Evolutionary conservation across 2,329 filamentous ascomycete species (phyloP), one percentile per base, ranked within the genome.

Genomic region (Pestalotiopsis sp.): DNA sequence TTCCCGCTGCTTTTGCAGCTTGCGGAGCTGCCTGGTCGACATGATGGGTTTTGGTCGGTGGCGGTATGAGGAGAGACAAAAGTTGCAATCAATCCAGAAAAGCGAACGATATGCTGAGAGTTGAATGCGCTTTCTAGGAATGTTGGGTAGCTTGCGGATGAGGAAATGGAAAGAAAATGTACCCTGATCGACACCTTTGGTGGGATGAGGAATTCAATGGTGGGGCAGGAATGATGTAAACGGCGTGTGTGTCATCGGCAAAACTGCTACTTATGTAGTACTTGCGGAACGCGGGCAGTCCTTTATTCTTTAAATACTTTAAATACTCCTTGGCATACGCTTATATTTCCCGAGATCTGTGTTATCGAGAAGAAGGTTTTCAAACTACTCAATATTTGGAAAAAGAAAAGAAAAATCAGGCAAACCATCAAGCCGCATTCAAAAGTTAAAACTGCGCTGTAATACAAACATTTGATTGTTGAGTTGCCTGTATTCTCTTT

Each of bases 1-100:
- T 69, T 85, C 82, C 45, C 84, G 83, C 66, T 89, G 85, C 61
- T 86, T 85, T 57, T 88, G 76, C 11, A 79, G 73, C 69, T 77
- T 78, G 66, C 77, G 75, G 57, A 79, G 58, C 62, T 79, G 78
- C 58, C 78, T 72, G 63, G 71, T 78, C 36, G 78, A 79, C 78
- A 79, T 79, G 56, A 23, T 66, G 12, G 12, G 12, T 12, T 63
- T 20, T 23, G 27, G 31, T 36, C 38, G 11, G 13, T 36, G 4
- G 14, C 13, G 17, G 45, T 17, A 2, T 9, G 20, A 23, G 2
- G 4, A 9, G 9, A 4, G 12, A 14, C 56, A 59, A 59, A 14
- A 38, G 25, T 61, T 61, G 6, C 5, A 61, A 27, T 7, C 1
- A 20, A 5, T 27, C 13, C 11, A 25, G 7, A 17, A 12, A 17